Percentiles rank a stretch among this genome's conserved stretches.
These are phyloP conservation scores for Ophiostoma perfectum DNA, from an alignment of 2,329 filamentous ascomycete genomes.

Conservation along the genomic window DNA sequence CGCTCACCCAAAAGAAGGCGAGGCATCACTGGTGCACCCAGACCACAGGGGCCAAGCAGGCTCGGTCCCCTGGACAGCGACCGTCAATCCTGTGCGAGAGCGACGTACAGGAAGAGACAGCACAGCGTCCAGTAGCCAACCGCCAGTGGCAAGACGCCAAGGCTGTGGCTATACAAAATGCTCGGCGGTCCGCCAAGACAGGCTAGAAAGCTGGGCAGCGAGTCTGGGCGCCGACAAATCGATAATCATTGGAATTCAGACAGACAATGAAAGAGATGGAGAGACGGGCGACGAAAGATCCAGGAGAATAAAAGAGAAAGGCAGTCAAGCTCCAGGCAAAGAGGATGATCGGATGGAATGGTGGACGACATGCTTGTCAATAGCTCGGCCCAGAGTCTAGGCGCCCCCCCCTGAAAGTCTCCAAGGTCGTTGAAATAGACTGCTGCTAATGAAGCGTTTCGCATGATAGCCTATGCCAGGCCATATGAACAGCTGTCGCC, in stretches of 20 bases:
- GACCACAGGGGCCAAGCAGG: neutral
- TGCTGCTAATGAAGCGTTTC: no score
- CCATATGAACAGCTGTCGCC: no score
- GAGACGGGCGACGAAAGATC: neutral
- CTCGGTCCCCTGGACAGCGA: conserved; percentile 5
- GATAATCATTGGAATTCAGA: neutral
- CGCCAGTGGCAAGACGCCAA: conserved; percentile 10
- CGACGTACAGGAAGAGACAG: neutral
- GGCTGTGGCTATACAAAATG: conserved; percentile 13
- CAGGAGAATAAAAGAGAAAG: neutral
- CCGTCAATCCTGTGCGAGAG: neutral
- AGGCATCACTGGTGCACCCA: no score
- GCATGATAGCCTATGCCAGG: no score
- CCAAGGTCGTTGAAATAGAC: no score
- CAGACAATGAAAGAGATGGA: neutral
- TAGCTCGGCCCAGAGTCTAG: neutral
- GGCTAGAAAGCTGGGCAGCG: conserved; percentile 11
- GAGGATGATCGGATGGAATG: neutral
- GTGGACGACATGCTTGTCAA: neutral
- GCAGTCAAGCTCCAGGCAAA: neutral
- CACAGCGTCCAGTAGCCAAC: neutral
- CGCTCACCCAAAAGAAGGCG: no score
- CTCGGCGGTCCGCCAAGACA: conserved; percentile 14
- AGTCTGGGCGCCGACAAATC: conserved; percentile 9
- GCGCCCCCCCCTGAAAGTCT: no score